phyloP scores from a whole-genome alignment of 1,139 yeast genomes.

The Yamadazyma sp. region DNA sequence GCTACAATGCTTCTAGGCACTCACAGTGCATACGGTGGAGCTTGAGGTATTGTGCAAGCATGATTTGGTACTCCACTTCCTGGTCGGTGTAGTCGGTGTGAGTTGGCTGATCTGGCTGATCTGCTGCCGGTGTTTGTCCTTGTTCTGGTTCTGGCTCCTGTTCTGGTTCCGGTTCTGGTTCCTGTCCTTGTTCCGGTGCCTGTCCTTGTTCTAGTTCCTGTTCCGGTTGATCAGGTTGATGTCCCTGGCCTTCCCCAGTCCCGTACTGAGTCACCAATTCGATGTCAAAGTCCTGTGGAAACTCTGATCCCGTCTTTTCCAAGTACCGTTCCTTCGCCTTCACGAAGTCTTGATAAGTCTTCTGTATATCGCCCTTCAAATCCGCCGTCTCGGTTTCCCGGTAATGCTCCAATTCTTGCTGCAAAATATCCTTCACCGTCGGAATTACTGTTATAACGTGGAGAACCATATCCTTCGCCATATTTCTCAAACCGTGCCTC shows the following conservation, averaged over 20 bases:
- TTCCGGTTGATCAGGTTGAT: neutral
- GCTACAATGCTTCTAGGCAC: neutral
- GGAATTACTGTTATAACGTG: slow-evolving; percentile 23
- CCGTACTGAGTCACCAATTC: neutral
- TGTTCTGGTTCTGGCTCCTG: neutral
- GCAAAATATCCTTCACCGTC: slow-evolving; percentile 16
- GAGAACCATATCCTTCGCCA: slow-evolving; percentile 25
- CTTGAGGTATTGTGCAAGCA: slow-evolving; percentile 10
- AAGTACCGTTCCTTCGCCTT: neutral
- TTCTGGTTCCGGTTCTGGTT: neutral
- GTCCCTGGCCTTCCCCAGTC: neutral
- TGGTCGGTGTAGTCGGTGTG: no score
- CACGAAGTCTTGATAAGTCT: slow-evolving; percentile 9
- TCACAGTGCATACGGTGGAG: slow-evolving; percentile 6
- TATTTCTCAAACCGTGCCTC: slow-evolving; percentile 14
- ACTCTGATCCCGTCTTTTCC: slow-evolving; percentile 2
- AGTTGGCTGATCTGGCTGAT: no score
- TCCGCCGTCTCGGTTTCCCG: slow-evolving; percentile 21
- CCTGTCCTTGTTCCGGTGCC: no score
- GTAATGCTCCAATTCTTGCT: slow-evolving; percentile 19
- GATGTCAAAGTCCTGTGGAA: slow-evolving; percentile 4
- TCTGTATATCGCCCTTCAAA: slow-evolving; percentile 13
- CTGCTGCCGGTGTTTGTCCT: neutral
- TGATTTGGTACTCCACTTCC: slow-evolving; percentile 9
- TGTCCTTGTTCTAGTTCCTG: neutral